Evolutionary conservation across 2,329 filamentous ascomycete genomes (phyloP).

Genomic region (Claviceps monticola): DNA sequence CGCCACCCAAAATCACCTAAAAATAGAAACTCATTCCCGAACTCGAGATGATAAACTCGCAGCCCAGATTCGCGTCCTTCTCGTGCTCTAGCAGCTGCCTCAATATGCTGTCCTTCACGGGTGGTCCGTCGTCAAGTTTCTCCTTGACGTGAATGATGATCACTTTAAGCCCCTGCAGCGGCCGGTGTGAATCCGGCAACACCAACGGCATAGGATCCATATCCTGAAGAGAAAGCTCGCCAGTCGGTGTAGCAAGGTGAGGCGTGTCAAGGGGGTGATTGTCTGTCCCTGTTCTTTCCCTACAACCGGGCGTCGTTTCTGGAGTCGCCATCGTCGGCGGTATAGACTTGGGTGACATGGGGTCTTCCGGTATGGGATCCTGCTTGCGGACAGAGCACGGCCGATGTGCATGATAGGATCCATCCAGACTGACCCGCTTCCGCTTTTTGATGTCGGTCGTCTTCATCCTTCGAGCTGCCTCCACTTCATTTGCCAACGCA

Average conservation of each 20-base stretch:
- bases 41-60: constrained; percentile 61
- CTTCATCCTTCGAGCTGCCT: constrained; percentile 29
- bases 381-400: constrained; percentile 9
- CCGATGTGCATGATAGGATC: constrained; percentile 9
- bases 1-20: constrained; percentile 14
- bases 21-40: constrained; percentile 47
- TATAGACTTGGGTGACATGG: constrained; percentile 38
- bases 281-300: neutral
- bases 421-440: constrained; percentile 37
- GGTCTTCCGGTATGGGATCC: constrained; percentile 23
- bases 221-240: constrained; percentile 29
- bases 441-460: constrained; percentile 41
- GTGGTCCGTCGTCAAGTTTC: constrained; percentile 56
- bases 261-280: constrained; percentile 20
- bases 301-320: constrained; percentile 4
- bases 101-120: constrained; percentile 52
- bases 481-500: constrained; percentile 56
- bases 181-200: constrained; percentile 18
- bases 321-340: constrained; percentile 13
- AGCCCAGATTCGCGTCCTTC: constrained; percentile 52
- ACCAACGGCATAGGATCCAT: constrained; percentile 15
- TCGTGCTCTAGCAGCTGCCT: constrained; percentile 55
- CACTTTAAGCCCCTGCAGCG: constrained; percentile 60
- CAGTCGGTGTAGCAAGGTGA: constrained; percentile 32
- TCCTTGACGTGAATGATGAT: constrained; percentile 95